These are phyloP conservation scores for Aspergillus sparsus DNA, from an alignment of 495 filamentous ascomycete genomes.

Conservation along the genomic window DNA sequence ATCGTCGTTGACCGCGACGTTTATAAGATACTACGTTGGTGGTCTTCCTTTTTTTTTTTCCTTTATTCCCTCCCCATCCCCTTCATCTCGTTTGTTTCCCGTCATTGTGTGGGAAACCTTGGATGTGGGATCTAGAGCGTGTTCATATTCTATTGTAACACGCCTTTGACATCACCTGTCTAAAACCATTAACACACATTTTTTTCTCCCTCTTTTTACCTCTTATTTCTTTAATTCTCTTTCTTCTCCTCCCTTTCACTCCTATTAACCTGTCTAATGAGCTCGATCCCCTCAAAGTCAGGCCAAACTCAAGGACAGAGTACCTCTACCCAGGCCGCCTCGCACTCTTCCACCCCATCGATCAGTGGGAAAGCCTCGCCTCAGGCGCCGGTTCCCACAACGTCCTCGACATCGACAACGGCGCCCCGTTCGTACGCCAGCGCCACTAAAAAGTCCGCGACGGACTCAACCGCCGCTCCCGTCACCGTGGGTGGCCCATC, in stretches of 20 bases:
- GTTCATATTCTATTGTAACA: constrained; percentile 25
- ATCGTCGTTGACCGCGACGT: constrained; percentile 32
- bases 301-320: constrained; percentile 57
- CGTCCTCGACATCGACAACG: constrained; percentile 51
- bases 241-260: constrained; percentile 13
- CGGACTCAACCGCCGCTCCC: constrained; percentile 62
- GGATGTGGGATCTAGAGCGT: constrained; percentile 28
- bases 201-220: constrained; percentile 10
- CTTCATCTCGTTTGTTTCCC: constrained; percentile 19
- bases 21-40: constrained; percentile 19
- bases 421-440: constrained; percentile 63
- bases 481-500: constrained; percentile 71
- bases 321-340: constrained; percentile 49
- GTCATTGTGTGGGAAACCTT: constrained; percentile 29
- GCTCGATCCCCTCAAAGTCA: constrained; percentile 51
- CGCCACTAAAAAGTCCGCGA: constrained; percentile 82
- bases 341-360: constrained; percentile 56
- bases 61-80: constrained; percentile 11
- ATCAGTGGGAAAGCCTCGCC: constrained; percentile 51
- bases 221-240: constrained; percentile 7
- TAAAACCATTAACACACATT: neutral
- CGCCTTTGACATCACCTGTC: constrained; percentile 20
- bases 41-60: constrained; percentile 23
- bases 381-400: constrained; percentile 57
- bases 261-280: constrained; percentile 50